These are phyloP conservation scores for Neofusicoccum cordaticola DNA, from an alignment of 2,329 filamentous ascomycete species.

Conservation along the genomic window DNA sequence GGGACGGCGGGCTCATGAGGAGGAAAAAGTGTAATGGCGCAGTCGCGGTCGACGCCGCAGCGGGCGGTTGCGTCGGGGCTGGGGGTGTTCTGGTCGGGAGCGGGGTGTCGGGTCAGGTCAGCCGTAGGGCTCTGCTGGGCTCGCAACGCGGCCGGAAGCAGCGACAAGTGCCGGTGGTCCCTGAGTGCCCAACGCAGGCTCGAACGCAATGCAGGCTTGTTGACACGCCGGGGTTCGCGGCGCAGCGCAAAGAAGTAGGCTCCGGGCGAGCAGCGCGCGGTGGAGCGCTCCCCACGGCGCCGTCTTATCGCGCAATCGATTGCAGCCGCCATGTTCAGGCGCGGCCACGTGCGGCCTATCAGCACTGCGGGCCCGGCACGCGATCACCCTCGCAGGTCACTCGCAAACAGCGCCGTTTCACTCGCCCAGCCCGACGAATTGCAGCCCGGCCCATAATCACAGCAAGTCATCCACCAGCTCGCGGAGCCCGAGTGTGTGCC, in stretches of 20 bases:
- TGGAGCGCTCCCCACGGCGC: background rate
- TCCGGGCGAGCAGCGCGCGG: background rate
- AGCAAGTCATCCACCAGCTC: background rate
- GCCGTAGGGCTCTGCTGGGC: background rate
- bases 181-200: background rate
- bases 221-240: too few species aligned
- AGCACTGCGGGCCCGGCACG: conserved; percentile 5
- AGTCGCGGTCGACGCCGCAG: background rate
- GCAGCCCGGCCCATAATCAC: background rate
- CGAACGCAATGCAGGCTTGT: background rate
- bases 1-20: conserved; percentile 2
- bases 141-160: background rate
- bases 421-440: background rate
- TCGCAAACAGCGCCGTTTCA: conserved; percentile 5
- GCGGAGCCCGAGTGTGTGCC: too few species aligned
- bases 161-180: background rate
- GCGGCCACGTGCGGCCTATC: background rate
- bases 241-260: background rate
- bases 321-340: background rate
- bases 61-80: background rate
- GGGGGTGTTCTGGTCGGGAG: background rate
- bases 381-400: conserved; percentile 2
- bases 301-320: conserved; percentile 14
- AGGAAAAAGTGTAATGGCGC: background rate
- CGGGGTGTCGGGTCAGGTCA: background rate